Base-by-base conservation (phyloP, 1,284 basidiomycete genomes). In the Microbotryum silenes-acaulis region DNA sequence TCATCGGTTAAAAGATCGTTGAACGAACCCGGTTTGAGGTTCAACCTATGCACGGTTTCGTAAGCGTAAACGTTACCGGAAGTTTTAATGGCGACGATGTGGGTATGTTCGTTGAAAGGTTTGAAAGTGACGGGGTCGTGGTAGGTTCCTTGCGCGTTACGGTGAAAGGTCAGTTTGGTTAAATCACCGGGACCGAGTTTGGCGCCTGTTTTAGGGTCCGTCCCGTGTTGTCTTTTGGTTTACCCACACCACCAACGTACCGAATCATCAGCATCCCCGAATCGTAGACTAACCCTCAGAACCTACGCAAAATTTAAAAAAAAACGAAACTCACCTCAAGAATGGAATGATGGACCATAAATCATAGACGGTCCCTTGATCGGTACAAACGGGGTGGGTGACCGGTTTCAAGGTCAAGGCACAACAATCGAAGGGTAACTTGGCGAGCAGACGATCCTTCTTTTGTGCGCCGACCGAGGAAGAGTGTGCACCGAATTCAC, bases 21-120 rank as follows among this genome's bases (percentile, higher is more conserved):
- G 71, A 89, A 87, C 57, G 71, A 69, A 3, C 62, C 55, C 7
- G 82, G 74, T 75, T 89, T 96, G 70, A 97, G 81, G 66, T 96
- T 82, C 47, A 83, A 73, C 23, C 80, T 74, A 60, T 77, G 75
- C 46, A 79, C 73, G 0, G 77, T 91, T 53, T 93, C 92, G 8
- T 85, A 85, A 14, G 91, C 80, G 73, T 88, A 96, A 2, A 96
- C 92, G 72, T 96, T 94, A 7, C 91, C 91, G 63, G 78, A 62
- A 70, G 75, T 52, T 67, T 77, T 57, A 70, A 78, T 70, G 2
- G 76, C 77, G 0, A 76, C 74, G 46, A 78, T 64, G 57, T 75
- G 73, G 7, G 77, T 76, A 67, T 78, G 78, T 74, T 80, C 78
- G 67, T 79, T 80, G 65, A 81, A 81, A 33, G 79, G 61, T 48